Evolutionary conservation across 768 basidiomycete species (phyloP).

Genomic region (Boletellus sp.): DNA sequence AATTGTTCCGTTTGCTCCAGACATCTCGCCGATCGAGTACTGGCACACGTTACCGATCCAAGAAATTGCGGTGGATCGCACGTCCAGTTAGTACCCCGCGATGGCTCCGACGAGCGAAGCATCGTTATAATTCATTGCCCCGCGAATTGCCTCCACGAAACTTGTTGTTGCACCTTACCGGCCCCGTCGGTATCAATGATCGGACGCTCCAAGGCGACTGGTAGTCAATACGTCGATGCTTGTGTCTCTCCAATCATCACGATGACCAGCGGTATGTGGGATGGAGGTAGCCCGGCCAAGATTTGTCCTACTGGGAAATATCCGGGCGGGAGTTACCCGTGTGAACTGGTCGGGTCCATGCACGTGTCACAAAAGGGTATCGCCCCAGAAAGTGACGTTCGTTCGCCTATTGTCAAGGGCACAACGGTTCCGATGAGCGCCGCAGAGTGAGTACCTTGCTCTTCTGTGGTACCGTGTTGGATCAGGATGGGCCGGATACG

Average conservation of each 20-base stretch:
- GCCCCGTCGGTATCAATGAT: not conserved
- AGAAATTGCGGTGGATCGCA: slow-evolving; percentile 17
- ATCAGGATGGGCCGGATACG: slow-evolving; percentile 10
- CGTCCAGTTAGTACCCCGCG: slow-evolving; percentile 18
- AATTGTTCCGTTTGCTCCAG: not conserved
- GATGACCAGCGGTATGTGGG: not conserved
- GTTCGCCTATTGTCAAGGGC: slow-evolving; percentile 27
- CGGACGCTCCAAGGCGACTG: not conserved
- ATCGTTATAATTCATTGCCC: slow-evolving; percentile 19
- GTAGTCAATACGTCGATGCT: slow-evolving; percentile 24
- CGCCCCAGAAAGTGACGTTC: slow-evolving; percentile 21
- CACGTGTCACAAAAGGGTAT: slow-evolving; percentile 13
- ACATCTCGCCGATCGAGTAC: slow-evolving; percentile 1
- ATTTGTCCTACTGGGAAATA: not conserved
- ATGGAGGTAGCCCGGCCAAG: not conserved
- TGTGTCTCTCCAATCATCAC: slow-evolving; percentile 26
- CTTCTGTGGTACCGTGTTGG: slow-evolving; percentile 6
- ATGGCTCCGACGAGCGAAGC: slow-evolving; percentile 9
- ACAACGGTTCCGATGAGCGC: slow-evolving; percentile 19
- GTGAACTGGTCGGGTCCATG: slow-evolving; percentile 8
- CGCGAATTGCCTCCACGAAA: slow-evolving; percentile 16
- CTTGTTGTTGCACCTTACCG: slow-evolving; percentile 1
- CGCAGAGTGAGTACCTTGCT: slow-evolving; percentile 20
- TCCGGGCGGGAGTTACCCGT: not conserved
- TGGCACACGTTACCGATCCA: not conserved